Evolutionary conservation across 2,329 filamentous ascomycete species (phyloP), one percentile per base, ranked within the genome.

Genomic region (Metarhizium rileyi): DNA sequence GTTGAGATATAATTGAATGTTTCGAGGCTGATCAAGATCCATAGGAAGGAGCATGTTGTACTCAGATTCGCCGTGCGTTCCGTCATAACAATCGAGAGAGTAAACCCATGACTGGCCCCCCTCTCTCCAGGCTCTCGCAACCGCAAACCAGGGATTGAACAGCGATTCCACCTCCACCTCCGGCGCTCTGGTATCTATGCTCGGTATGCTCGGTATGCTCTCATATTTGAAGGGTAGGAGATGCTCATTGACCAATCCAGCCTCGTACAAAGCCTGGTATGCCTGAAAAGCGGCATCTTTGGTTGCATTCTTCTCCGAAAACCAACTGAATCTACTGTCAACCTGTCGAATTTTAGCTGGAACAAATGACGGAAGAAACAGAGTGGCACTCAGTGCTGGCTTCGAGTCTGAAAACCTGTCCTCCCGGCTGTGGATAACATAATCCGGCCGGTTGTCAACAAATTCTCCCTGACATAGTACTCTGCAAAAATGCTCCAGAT

Each of bases 241-340:
- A 57, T 95, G 75, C 14, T 94, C 79, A 53, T 87, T 90, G 1
- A 97, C 66, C 5, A 96, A 70, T 0, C 85, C 84, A 25, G 78
- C 83, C 7, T 77, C 57, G 60, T 91, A 82, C 0, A 97, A 71
- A 5, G 72, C 73, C 22, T 78, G 67, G 60, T 90, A 95, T 1
- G 90, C 87, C 59, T 87, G 79, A 53, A 95, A 93, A 0, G 88
- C 86, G 1, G 85, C 88, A 64, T 96, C 91, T 60, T 86, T 88
- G 56, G 74, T 81, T 0, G 90, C 89, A 56, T 80, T 81, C 50
- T 74, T 78, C 59, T 93, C 84, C 0, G 82, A 86, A 10, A 56
- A 65, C 90, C 90, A 96, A n/a, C 63, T 44, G 0, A 40, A 50
- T 10, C 53, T 49, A 16, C 65, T 59, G 0, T 55, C 28, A 4